Evolutionary conservation across 495 filamentous ascomycete species (phyloP), one percentile per base, ranked within the genome.

Genomic region (Aspergillus sclerotioniger): DNA sequence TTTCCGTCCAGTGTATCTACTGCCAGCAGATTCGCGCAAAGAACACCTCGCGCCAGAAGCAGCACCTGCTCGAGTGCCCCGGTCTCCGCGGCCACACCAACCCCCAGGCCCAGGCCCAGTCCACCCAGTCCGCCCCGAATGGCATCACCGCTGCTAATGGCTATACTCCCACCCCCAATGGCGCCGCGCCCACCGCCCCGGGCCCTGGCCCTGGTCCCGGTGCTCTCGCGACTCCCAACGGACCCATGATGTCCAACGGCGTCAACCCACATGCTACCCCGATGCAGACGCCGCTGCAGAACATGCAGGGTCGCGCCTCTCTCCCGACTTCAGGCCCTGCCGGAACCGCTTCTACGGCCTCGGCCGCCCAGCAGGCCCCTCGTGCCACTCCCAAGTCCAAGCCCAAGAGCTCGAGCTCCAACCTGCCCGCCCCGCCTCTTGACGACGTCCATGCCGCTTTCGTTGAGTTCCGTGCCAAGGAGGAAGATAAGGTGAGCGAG

Each of bases 1-100:
- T 83, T 56, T 82, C 79, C 54, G 80, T 81, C 17, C 80, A 83
- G 76, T 83, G 80, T 65, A 81, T 83, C 69, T 82, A 83, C 69
- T 83, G 80, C 54, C 79, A 83, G 58, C 79, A 81, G 64, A 80
- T 82, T 43, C 78, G 80, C 56, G 80, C 80, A 63, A 83, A 83
- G 69, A 83, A 83, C 54, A 83, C 80, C 51, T 81, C 77, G 65
- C 78, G 80, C 57, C 80, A 83, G 70, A 81, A 81, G 62, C 76
- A 80, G 62, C 80, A 83, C 61, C 71, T 83, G 6, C 77, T 80
- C 56, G 80, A 83, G 61, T 83, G 80, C 57, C 79, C 79, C 56
- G 78, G 76, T 54, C 71, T 80, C 19, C 74, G 76, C 46, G 76
- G 76, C 46, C 75, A 79, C 53, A 67, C 75, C 57, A 75, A 76